Percentiles rank a stretch among this genome's conserved stretches.
phyloP scores from a whole-genome alignment of 2,329 filamentous ascomycete genomes.

The Aureobasidium vineae region DNA sequence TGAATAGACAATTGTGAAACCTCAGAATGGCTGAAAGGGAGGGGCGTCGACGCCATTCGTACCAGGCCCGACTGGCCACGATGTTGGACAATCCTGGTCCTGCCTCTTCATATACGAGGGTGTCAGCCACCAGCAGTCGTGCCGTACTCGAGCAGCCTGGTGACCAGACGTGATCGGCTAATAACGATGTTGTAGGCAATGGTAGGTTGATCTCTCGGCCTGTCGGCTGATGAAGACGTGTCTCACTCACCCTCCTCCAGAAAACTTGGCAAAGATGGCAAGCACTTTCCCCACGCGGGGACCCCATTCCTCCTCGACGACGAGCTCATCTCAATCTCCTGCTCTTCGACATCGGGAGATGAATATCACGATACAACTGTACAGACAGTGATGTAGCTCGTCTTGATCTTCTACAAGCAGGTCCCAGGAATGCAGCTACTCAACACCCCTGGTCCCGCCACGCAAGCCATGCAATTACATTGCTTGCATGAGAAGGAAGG shows the following conservation, averaged over 20 bases:
- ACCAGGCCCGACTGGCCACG: not conserved
- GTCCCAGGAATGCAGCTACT: not conserved
- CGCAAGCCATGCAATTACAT: slow-evolving; percentile 13
- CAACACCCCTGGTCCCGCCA: not conserved
- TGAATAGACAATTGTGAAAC: not conserved
- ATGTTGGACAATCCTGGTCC: not conserved
- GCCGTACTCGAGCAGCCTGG: slow-evolving; percentile 6
- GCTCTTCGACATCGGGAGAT: not conserved
- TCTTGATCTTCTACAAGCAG: not conserved
- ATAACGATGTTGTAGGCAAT: slow-evolving; percentile 1
- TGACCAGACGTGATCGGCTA: slow-evolving; percentile 19
- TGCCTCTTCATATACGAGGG: slow-evolving; percentile 8
- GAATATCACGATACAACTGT: not conserved
- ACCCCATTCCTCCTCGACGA: not conserved
- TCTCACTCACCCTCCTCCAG: not conserved
- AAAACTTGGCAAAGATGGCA: slow-evolving; percentile 19
- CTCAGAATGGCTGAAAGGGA: slow-evolving; percentile 4
- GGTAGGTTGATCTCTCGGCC: slow-evolving; percentile 11
- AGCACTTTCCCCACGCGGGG: slow-evolving; percentile 11
- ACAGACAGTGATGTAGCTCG: not conserved
- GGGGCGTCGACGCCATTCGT: slow-evolving; percentile 10
- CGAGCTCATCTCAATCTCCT: slow-evolving; percentile 5
- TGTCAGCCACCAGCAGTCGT: slow-evolving; percentile 20
- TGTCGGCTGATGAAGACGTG: slow-evolving; percentile 14
- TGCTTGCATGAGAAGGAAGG: not conserved